Percentiles rank a stretch among this genome's conserved stretches.
Conservation (phyloP, 192 early-diverging fungal genomes). For the Coemansia biformis region DNA sequence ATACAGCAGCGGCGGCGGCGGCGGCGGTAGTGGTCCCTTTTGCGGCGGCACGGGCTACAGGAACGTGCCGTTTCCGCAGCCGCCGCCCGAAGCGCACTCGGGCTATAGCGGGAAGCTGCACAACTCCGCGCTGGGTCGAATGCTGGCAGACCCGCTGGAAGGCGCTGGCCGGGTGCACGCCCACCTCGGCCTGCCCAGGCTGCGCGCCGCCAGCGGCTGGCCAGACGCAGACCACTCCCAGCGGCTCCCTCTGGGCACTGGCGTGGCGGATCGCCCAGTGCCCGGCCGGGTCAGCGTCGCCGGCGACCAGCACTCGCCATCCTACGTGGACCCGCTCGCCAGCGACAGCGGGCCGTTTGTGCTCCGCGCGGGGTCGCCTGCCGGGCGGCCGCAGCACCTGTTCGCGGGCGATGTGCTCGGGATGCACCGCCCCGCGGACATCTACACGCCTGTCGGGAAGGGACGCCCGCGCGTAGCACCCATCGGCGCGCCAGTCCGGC, state of each 20-base stretch:
- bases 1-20: not conserved
- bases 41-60: not conserved
- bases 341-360: constrained; percentile 12
- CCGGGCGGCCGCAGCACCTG: constrained; percentile 21
- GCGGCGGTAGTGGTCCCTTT: not conserved
- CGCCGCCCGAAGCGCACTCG: constrained; percentile 1
- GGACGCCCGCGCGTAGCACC: constrained; percentile 35
- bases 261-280: constrained; percentile 2
- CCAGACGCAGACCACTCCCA: constrained; percentile 2
- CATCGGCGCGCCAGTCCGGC: constrained; percentile 34
- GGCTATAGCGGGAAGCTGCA: not conserved
- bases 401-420: constrained; percentile 33
- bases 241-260: not conserved
- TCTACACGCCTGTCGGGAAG: not conserved
- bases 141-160: constrained; percentile 4
- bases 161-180: not conserved
- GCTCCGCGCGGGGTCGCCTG: constrained; percentile 26
- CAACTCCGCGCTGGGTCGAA: constrained; percentile 1
- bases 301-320: too few relatives aligned
- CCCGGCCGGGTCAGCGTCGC: constrained; percentile 4
- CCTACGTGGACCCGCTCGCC: constrained; percentile 1
- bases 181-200: constrained; percentile 7
- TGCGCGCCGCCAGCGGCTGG: constrained; percentile 7
- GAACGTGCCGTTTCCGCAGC: not conserved
- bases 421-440: constrained; percentile 8